phyloP scores from a whole-genome alignment of 768 basidiomycete genomes.

The Lactarius quietus region DNA sequence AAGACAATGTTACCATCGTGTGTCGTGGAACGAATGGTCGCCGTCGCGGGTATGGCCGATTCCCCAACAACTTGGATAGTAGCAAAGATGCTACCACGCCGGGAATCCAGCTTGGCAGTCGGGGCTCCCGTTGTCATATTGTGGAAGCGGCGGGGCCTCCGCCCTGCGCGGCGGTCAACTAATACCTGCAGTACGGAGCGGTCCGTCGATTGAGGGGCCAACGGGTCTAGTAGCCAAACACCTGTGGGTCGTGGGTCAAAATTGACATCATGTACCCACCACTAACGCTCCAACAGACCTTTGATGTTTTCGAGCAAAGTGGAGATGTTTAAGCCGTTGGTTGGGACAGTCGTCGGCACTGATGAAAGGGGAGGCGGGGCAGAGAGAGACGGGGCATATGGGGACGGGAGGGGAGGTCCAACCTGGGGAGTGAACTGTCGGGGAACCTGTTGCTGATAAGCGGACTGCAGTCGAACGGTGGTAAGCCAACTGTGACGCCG shows the following conservation, averaged over 20 bases:
- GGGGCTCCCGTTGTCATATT: conserved; percentile 12
- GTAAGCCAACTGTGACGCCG: background rate
- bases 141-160: conserved; percentile 11
- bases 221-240: conserved; percentile 21
- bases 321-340: conserved; percentile 10
- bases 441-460: background rate
- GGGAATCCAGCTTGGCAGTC: conserved; percentile 15
- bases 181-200: conserved; percentile 6
- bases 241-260: conserved; percentile 8
- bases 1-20: conserved; percentile 20
- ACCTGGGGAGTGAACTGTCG: background rate
- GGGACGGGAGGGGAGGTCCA: background rate
- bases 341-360: background rate
- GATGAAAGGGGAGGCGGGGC: conserved; percentile 1
- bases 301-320: conserved; percentile 13
- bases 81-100: conserved; percentile 16
- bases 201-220: conserved; percentile 2
- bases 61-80: conserved; percentile 10
- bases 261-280: background rate
- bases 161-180: conserved; percentile 3
- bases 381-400: background rate
- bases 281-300: conserved; percentile 8
- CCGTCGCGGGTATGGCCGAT: background rate
- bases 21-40: conserved; percentile 15
- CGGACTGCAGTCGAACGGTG: background rate